Conservation (phyloP, 805 yeast genomes). For the Candida chilensis region DNA sequence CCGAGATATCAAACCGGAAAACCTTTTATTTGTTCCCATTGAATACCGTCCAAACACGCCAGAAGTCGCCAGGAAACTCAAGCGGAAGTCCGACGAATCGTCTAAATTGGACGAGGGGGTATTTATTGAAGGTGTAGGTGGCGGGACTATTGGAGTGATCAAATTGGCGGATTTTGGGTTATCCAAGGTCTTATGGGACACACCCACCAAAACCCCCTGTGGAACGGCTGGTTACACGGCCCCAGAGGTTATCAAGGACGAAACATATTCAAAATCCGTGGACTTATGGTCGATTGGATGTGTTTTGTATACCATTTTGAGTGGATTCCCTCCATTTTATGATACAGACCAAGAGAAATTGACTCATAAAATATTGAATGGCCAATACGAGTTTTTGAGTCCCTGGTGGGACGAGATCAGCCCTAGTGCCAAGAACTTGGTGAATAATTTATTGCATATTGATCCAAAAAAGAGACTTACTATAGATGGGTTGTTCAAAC, state of each 20-base stretch:
- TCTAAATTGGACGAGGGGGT: slow-evolving; percentile 55
- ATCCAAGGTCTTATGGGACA: slow-evolving; percentile 45
- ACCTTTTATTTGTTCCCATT: slow-evolving; percentile 54
- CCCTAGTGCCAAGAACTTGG: slow-evolving; percentile 60
- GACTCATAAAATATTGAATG: slow-evolving; percentile 60
- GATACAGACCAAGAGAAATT: slow-evolving; percentile 54
- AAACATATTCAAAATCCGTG: slow-evolving; percentile 55
- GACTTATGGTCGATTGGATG: slow-evolving; percentile 74
- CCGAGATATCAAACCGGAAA: slow-evolving; percentile 79
- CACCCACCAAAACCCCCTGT: slow-evolving; percentile 59
- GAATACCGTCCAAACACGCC: slow-evolving; percentile 30
- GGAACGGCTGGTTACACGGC: slow-evolving; percentile 74
- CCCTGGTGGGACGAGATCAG: slow-evolving; percentile 92
- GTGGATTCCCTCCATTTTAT: slow-evolving; percentile 72
- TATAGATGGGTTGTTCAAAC: slow-evolving; percentile 54
- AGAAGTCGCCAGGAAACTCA: slow-evolving; percentile 11
- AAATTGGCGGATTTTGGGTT: slow-evolving; percentile 67
- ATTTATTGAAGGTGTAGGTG: slow-evolving; percentile 43
- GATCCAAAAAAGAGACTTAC: slow-evolving; percentile 64
- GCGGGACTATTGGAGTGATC: slow-evolving; percentile 55
- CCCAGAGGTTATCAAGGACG: slow-evolving; percentile 57
- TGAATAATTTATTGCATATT: slow-evolving; percentile 55
- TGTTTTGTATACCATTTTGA: slow-evolving; percentile 55
- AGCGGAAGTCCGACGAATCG: slow-evolving; percentile 48
- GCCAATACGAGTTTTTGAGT: slow-evolving; percentile 62